Evolutionary conservation across 2,329 filamentous ascomycete genomes (phyloP).

Genomic region (Curvularia spicifera): DNA sequence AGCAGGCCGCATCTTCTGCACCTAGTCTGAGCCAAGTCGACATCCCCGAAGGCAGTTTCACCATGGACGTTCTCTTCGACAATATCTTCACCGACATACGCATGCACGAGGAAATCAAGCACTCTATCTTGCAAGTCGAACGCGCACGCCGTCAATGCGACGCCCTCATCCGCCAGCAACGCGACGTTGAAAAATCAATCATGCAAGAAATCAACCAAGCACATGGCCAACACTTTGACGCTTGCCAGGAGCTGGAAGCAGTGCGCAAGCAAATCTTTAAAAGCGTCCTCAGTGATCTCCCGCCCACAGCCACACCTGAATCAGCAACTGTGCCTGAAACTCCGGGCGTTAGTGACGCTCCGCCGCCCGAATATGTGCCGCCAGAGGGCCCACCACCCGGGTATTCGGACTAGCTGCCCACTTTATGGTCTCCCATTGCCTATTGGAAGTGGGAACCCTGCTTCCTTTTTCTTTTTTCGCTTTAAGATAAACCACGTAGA

Average conservation of each 20-base stretch:
- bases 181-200: conserved; percentile 36
- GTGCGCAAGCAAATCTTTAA: conserved; percentile 55
- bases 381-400: conserved; percentile 12
- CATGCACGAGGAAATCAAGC: conserved; percentile 61
- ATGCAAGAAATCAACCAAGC: conserved; percentile 39
- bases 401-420: conserved; percentile 4
- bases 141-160: conserved; percentile 34
- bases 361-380: conserved; percentile 21
- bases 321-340: background rate
- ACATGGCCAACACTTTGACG: conserved; percentile 35
- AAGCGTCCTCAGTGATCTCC: conserved; percentile 25
- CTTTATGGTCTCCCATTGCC: background rate
- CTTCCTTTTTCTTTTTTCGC: too few species aligned
- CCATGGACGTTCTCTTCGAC: conserved; percentile 63
- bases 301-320: background rate
- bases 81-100: conserved; percentile 61
- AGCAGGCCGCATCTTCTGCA: conserved; percentile 50
- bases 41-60: conserved; percentile 56
- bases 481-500: too few species aligned
- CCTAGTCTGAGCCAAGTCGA: conserved; percentile 49
- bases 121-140: conserved; percentile 47
- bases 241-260: conserved; percentile 53
- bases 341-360: background rate
- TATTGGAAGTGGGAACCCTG: too few species aligned
- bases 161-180: conserved; percentile 43